phyloP scores from a whole-genome alignment of 495 filamentous ascomycete species.

The Staphylotrichum longicolle region DNA sequence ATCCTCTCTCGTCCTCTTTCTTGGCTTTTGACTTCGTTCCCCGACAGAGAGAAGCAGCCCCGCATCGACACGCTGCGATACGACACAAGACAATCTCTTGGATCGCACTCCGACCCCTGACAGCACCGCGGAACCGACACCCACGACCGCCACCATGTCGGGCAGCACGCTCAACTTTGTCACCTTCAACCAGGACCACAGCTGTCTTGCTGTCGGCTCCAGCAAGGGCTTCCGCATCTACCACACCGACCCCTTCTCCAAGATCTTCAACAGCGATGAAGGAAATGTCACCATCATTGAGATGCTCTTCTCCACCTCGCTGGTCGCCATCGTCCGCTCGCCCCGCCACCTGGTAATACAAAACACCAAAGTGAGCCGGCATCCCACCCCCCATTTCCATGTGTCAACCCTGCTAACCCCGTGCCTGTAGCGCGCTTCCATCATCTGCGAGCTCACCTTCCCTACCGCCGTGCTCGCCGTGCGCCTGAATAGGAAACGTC shows the following conservation, averaged over 20 bases:
- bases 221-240: slow-evolving; percentile 92
- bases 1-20: too few relatives aligned
- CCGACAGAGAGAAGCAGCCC: too few relatives aligned
- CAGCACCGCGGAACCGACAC: neutral
- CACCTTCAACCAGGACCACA: slow-evolving; percentile 98
- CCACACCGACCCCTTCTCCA: slow-evolving; percentile 90
- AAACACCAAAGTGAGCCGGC: slow-evolving; percentile 81
- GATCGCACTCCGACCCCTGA: too few relatives aligned
- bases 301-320: slow-evolving; percentile 99
- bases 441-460: slow-evolving; percentile 98
- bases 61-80: too few relatives aligned
- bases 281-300: slow-evolving; percentile 92
- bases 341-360: slow-evolving; percentile 88
- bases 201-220: slow-evolving; percentile 90
- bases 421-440: slow-evolving; percentile 71
- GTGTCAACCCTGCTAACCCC: neutral
- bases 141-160: slow-evolving; percentile 37
- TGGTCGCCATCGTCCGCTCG: slow-evolving; percentile 87
- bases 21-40: too few relatives aligned
- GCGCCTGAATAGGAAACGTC: slow-evolving; percentile 86
- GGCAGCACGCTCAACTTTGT: slow-evolving; percentile 86
- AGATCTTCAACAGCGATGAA: slow-evolving; percentile 88
- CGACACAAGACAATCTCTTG: too few relatives aligned
- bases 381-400: neutral
- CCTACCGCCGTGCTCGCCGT: slow-evolving; percentile 91